phyloP scores from a whole-genome alignment of 139 green algal genomes.

The Coelastrella sp. region DNA sequence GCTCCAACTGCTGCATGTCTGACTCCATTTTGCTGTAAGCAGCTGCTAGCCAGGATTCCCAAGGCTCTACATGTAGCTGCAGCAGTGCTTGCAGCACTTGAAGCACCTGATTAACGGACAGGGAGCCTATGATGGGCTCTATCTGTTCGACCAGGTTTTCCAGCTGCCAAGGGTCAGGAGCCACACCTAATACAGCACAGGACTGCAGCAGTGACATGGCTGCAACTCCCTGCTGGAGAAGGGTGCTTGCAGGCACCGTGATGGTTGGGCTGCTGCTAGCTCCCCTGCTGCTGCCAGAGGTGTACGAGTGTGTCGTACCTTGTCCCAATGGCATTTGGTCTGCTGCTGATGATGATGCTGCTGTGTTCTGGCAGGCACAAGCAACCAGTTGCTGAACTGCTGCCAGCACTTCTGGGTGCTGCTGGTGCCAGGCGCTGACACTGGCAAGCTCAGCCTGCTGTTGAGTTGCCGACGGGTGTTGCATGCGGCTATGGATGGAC shows the following conservation, averaged over 20 bases:
- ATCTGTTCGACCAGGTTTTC: constrained; percentile 1
- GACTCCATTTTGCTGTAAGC: neutral
- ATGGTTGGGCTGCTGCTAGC: neutral
- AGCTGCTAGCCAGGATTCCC: neutral
- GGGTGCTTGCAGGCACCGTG: neutral
- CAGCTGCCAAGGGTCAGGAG: neutral
- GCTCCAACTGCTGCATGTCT: neutral
- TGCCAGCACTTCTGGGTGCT: neutral
- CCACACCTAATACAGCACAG: neutral
- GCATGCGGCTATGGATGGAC: too few species aligned
- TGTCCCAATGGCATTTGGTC: neutral
- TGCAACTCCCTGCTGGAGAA: constrained; percentile 12
- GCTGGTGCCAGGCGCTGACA: neutral
- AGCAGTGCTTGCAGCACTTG: neutral
- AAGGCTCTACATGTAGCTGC: constrained; percentile 25
- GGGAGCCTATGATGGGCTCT: neutral
- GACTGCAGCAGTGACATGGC: constrained; percentile 3
- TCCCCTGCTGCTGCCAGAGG: neutral
- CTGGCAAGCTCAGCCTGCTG: neutral
- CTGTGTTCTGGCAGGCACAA: neutral
- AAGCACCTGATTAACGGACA: neutral
- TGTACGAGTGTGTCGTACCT: neutral
- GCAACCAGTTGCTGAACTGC: neutral
- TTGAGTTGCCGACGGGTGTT: neutral
- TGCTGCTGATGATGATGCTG: neutral